phyloP scores from a whole-genome alignment of 2,329 filamentous ascomycete species.

The Neoascochyta sp. region DNA sequence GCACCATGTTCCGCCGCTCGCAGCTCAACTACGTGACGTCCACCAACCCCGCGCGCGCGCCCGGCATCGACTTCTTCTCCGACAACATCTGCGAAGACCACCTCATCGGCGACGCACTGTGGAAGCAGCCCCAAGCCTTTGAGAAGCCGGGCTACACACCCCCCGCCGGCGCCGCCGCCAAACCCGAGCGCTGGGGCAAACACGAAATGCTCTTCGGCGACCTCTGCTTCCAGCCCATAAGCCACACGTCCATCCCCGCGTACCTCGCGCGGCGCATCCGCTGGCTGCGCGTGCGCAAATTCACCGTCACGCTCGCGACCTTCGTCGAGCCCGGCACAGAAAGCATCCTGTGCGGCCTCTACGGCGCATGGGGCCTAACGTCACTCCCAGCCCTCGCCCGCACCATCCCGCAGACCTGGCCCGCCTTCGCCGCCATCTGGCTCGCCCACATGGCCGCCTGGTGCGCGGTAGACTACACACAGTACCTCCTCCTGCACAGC shows the following conservation, averaged over 20 bases:
- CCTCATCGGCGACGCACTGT: constrained; percentile 86
- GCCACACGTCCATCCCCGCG: constrained; percentile 69
- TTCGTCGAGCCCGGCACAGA: constrained; percentile 92
- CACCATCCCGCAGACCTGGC: constrained; percentile 63
- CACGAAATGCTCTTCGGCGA: constrained; percentile 84
- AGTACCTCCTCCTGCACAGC: constrained; percentile 72
- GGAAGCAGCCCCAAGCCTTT: constrained; percentile 56
- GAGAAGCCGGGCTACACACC: constrained; percentile 24
- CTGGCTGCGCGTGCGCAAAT: constrained; percentile 92
- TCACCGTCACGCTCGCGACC: constrained; percentile 84
- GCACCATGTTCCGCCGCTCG: constrained; percentile 94
- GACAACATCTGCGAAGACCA: constrained; percentile 98
- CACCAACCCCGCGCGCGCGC: constrained; percentile 50
- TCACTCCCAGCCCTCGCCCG: constrained; percentile 64
- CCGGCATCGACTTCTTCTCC: constrained; percentile 88
- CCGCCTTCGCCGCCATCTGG: constrained; percentile 64
- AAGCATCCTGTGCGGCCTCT: constrained; percentile 75
- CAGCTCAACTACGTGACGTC: constrained; percentile 73
- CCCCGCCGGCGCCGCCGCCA: constrained; percentile 19
- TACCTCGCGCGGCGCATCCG: constrained; percentile 79
- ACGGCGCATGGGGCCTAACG: constrained; percentile 75
- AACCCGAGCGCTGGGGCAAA: constrained; percentile 57
- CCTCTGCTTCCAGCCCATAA: constrained; percentile 84
- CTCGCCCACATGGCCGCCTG: constrained; percentile 61
- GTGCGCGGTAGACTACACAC: constrained; percentile 70